Evolutionary conservation across 768 basidiomycete genomes (phyloP).

Genomic region (Collybiopsis confluens): DNA sequence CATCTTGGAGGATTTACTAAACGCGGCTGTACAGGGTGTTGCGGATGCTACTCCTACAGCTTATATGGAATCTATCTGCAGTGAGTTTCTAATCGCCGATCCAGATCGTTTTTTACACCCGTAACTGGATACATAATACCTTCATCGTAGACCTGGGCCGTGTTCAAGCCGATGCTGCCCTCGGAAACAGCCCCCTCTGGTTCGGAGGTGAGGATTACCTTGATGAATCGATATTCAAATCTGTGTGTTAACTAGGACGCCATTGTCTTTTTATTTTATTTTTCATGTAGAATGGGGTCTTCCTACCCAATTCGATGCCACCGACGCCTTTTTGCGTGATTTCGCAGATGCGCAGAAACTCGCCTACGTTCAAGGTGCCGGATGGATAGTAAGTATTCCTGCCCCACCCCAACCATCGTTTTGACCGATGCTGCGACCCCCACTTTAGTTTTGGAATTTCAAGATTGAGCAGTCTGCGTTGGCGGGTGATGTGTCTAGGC

Average conservation of each 20-base stretch:
- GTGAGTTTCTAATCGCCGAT: conserved; percentile 36
- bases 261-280: not conserved
- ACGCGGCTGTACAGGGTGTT: conserved; percentile 48
- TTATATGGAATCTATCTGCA: conserved; percentile 67
- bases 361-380: conserved; percentile 52
- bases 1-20: conserved; percentile 5
- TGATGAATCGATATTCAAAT: not conserved
- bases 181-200: conserved; percentile 45
- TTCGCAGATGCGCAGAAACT: conserved; percentile 80
- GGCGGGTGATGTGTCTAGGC: conserved; percentile 49
- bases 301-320: conserved; percentile 59
- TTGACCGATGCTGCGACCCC: not conserved
- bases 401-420: not conserved
- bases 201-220: conserved; percentile 38
- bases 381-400: conserved; percentile 56
- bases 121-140: too few species aligned
- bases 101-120: too few species aligned
- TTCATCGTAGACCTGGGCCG: conserved; percentile 66
- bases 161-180: conserved; percentile 40
- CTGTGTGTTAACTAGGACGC: too few species aligned
- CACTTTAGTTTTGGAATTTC: conserved; percentile 65
- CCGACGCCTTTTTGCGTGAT: conserved; percentile 53
- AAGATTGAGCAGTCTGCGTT: conserved; percentile 55
- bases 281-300: conserved; percentile 48
- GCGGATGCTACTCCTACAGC: conserved; percentile 60